Percentiles rank a stretch among this genome's conserved stretches.
phyloP scores from a whole-genome alignment of 345 rosid species.

The Eucalyptus grandis region DNA sequence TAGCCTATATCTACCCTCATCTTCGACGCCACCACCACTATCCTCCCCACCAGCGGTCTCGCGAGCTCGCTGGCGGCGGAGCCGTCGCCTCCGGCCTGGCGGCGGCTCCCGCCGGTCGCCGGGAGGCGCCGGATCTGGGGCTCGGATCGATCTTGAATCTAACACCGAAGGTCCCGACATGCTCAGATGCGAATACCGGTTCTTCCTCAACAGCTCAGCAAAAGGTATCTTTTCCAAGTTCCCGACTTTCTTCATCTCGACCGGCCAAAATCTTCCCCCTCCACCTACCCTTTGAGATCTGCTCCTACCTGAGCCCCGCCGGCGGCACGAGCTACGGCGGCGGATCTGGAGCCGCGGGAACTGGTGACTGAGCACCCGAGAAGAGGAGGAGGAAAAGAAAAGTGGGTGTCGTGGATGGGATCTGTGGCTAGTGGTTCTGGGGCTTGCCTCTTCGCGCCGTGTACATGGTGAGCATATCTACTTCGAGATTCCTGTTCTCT shows the following conservation, averaged over 20 bases:
- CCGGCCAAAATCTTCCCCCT: neutral
- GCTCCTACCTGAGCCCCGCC: neutral
- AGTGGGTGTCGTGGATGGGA: neutral
- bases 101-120: neutral
- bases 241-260: neutral
- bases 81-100: no score
- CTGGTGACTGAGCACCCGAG: neutral
- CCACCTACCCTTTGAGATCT: neutral
- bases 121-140: neutral
- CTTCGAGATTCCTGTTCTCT: conserved; percentile 69
- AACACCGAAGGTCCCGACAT: neutral
- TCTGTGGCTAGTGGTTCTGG: conserved; percentile 16
- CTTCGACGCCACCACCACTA: neutral
- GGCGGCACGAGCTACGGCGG: neutral
- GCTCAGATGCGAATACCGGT: neutral
- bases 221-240: neutral
- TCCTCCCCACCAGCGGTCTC: neutral
- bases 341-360: neutral
- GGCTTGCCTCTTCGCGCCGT: conserved; percentile 63
- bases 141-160: neutral
- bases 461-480: conserved; percentile 76
- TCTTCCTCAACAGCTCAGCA: neutral
- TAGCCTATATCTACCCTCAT: neutral
- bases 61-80: neutral
- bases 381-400: no score